phyloP scores from a whole-genome alignment of 2,329 filamentous ascomycete species.

The Kalaharituber pfeilii region DNA sequence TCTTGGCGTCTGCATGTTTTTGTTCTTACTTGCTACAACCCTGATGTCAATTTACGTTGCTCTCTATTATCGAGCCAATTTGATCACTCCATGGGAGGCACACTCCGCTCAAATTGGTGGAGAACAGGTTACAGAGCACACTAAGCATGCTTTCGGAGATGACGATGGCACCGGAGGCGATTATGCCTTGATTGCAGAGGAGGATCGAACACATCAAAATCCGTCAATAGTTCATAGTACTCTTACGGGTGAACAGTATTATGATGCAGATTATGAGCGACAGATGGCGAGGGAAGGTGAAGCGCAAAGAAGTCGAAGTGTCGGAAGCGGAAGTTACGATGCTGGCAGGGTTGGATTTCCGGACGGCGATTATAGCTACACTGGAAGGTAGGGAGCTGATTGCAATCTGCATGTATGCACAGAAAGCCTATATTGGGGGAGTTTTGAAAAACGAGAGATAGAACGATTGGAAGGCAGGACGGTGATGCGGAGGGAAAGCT shows the following conservation, averaged over 20 bases:
- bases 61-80: constrained; percentile 20
- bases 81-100: constrained; percentile 16
- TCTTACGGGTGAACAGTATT: not conserved
- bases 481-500: not conserved
- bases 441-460: not conserved
- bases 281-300: not conserved
- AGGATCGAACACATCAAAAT: constrained; percentile 10
- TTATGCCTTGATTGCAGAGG: constrained; percentile 18
- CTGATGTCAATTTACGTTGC: constrained; percentile 22
- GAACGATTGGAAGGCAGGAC: not conserved
- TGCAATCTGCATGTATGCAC: too few species aligned
- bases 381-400: not conserved
- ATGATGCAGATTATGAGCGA: constrained; percentile 1
- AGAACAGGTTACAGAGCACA: constrained; percentile 15
- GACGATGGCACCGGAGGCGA: constrained; percentile 10
- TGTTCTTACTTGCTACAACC: constrained; percentile 20
- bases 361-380: constrained; percentile 1
- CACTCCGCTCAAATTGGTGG: constrained; percentile 6
- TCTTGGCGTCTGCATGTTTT: constrained; percentile 46
- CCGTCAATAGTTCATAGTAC: not conserved
- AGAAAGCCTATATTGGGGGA: not conserved
- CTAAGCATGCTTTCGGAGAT: constrained; percentile 16
- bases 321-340: not conserved
- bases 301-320: not conserved
- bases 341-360: not conserved